These are phyloP conservation scores for Gossypioides kirkii DNA, from an alignment of 345 rosid species.

Conservation along the genomic window DNA sequence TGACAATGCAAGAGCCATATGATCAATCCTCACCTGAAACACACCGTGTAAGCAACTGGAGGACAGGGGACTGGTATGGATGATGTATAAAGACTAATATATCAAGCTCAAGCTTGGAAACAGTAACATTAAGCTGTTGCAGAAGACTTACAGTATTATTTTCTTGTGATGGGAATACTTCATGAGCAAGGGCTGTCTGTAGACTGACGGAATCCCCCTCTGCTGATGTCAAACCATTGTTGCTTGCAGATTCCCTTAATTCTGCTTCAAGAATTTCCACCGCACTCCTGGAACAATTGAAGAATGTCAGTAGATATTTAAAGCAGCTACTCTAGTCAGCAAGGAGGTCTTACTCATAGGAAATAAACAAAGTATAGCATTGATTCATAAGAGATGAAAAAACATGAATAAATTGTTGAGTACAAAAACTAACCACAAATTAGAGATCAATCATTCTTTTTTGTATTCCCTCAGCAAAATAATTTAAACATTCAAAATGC, in stretches of 20 bases:
- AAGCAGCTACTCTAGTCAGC: slow-evolving; percentile 4
- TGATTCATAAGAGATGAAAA: background rate
- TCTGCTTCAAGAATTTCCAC: slow-evolving; percentile 74
- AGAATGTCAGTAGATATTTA: background rate
- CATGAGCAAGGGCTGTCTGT: slow-evolving; percentile 21
- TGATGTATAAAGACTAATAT: background rate
- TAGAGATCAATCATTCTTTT: background rate
- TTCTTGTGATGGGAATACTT: slow-evolving; percentile 20
- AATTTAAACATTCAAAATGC: background rate
- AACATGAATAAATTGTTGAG: background rate
- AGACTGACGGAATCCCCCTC: slow-evolving; percentile 25
- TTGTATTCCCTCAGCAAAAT: background rate
- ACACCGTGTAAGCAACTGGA: background rate
- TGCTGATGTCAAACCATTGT: slow-evolving; percentile 13
- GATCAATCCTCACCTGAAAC: slow-evolving; percentile 71
- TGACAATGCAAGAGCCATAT: slow-evolving; percentile 78
- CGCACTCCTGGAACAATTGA: slow-evolving; percentile 55
- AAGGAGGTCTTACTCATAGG: background rate
- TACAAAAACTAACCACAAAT: background rate
- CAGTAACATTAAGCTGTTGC: background rate
- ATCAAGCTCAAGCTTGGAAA: background rate
- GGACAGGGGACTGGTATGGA: background rate
- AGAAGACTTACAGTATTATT: slow-evolving; percentile 35
- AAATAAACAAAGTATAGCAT: background rate
- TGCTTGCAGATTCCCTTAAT: slow-evolving; percentile 36